Base-by-base conservation (phyloP, 495 filamentous ascomycete species). In the Xylaria nigripes region DNA sequence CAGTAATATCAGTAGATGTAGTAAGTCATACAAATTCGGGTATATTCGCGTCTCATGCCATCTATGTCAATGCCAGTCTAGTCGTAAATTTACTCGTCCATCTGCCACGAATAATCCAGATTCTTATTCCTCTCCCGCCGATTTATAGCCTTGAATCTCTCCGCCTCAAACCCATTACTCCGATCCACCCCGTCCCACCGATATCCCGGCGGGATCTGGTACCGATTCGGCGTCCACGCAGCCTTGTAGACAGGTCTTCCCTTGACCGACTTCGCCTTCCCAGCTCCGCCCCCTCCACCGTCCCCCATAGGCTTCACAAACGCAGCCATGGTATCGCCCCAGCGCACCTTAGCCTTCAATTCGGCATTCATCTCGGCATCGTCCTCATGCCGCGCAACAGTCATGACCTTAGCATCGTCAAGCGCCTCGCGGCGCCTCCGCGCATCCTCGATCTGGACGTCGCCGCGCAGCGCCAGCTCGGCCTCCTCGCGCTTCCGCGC, bases 101-200 rank as follows among this genome's bases (percentile, higher is more conserved):
- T 90, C 79, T 95, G 89, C 93, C 92, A 97, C 48, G 85, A 78
- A 71, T 96, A 96, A 63, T 95, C 87, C 70, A 96, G 65, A 34
- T 86, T 80, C 67, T 85, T 84, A 55, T 83, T 75, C 66, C 86
- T 82, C 64, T 79, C 79, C 69, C 77, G 81, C 65, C 79, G 71
- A 70, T 95, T 95, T 67, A 87, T 73, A 24, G 89, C 87, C 65
- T 85, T 84, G 73, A 97, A 97, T 77, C 89, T 86, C 70, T 96
- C 89, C 70, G 81, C 88, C 75, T 98, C 93, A 65, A 95, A 97
- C 40, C 92, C 90, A 76, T 87, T 98, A 19, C 86, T 77, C 59
- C 93, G 76, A 80, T 98, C 94, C 38, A 98, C 94, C 13, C 94
- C 94, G 81, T 99, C 93, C 93, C 93, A 99, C 61, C 86, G 72